These are phyloP conservation scores for Fusarium sambucinum DNA, from an alignment of 2,329 filamentous ascomycete species.

Conservation along the genomic window DNA sequence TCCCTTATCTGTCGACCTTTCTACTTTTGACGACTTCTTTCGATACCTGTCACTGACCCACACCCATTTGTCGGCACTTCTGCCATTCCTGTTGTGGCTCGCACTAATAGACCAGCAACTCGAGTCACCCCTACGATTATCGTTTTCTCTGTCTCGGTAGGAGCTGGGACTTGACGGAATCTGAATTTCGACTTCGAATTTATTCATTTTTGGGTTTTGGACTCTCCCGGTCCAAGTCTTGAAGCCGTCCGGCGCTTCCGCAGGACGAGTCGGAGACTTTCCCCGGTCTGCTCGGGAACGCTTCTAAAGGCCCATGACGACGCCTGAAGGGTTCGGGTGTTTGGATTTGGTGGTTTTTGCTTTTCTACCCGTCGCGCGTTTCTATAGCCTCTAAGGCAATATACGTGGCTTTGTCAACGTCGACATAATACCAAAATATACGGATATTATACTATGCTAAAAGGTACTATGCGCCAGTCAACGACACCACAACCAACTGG, in stretches of 20 bases:
- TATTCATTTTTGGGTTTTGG: conserved; percentile 24
- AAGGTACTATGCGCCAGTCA: conserved; percentile 25
- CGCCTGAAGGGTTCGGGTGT: conserved; percentile 16
- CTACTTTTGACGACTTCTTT: neutral
- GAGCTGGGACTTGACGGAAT: conserved; percentile 13
- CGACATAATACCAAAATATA: conserved; percentile 7
- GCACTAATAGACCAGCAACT: conserved; percentile 42
- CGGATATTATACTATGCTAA: conserved; percentile 6
- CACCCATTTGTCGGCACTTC: conserved; percentile 34
- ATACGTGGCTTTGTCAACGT: conserved; percentile 9
- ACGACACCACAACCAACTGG: conserved; percentile 45
- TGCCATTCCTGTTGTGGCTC: conserved; percentile 43
- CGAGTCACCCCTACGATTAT: conserved; percentile 24
- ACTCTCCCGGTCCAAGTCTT: conserved; percentile 34
- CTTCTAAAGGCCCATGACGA: conserved; percentile 30
- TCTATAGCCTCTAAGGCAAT: conserved; percentile 7
- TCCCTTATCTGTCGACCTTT: conserved; percentile 3
- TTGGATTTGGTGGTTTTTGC: conserved; percentile 15
- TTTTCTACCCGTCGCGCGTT: conserved; percentile 12
- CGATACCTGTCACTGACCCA: conserved; percentile 41
- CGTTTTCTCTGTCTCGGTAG: conserved; percentile 11
- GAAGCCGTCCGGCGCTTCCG: conserved; percentile 47
- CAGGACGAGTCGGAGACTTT: conserved; percentile 34
- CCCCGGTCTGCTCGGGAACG: conserved; percentile 39
- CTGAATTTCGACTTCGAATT: conserved; percentile 12